A percentile compares a stretch with the other conserved stretches of the same genome.
phyloP scores from a whole-genome alignment of 352 stramenopile genomes.

The Ochromonadaceae sp. region DNA sequence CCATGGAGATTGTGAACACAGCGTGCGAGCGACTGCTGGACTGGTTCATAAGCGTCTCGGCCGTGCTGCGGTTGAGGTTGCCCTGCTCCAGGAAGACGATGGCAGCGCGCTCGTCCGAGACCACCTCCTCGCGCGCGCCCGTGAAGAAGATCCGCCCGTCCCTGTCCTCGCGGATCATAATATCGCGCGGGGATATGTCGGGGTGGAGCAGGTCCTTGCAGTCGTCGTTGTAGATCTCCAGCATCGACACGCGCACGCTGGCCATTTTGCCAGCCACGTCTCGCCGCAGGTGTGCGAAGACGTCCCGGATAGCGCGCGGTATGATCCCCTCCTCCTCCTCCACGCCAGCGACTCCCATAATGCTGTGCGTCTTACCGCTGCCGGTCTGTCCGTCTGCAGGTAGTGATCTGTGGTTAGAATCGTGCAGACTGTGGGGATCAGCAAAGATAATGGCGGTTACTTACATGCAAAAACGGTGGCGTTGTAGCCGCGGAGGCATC shows the following conservation, averaged over 20 bases:
- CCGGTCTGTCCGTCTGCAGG: conserved; percentile 16
- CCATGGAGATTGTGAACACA: conserved; percentile 81
- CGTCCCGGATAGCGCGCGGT: neutral
- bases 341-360: neutral
- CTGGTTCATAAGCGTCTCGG: conserved; percentile 74
- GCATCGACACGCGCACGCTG: conserved; percentile 79
- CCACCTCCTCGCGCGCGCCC: conserved; percentile 10
- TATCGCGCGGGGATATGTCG: conserved; percentile 20
- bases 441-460: neutral
- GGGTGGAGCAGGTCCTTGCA: conserved; percentile 81
- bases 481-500: conserved; percentile 9
- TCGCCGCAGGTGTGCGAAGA: neutral
- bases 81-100: conserved; percentile 70
- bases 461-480: conserved; percentile 18
- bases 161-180: conserved; percentile 17
- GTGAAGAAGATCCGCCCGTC: conserved; percentile 15
- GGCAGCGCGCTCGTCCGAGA: neutral
- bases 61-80: conserved; percentile 75
- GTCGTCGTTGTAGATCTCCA: conserved; percentile 99
- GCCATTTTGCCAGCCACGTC: neutral
- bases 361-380: conserved; percentile 12
- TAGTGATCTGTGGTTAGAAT: neutral
- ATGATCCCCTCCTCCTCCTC: conserved; percentile 17
- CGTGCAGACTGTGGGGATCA: neutral
- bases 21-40: conserved; percentile 70